phyloP scores from a whole-genome alignment of 2,329 filamentous ascomycete genomes.

The Nothophoma quercina region DNA sequence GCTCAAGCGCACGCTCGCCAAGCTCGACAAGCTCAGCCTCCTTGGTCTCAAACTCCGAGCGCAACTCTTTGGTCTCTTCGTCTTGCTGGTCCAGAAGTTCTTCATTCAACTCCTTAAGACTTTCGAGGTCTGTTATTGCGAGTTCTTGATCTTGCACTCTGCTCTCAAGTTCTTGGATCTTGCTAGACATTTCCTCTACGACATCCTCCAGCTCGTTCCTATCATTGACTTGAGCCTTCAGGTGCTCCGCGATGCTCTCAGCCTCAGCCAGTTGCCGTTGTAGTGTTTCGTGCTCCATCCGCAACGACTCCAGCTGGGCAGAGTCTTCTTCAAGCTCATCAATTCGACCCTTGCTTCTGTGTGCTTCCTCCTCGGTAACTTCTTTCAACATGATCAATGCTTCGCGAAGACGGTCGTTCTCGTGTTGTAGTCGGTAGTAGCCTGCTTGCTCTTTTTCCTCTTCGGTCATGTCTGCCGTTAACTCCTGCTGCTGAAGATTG shows the following conservation, averaged over 20 bases:
- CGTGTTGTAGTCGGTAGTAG: slow-evolving; percentile 90
- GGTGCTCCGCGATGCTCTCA: slow-evolving; percentile 80
- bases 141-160: slow-evolving; percentile 83
- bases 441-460: slow-evolving; percentile 87
- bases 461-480: slow-evolving; percentile 82
- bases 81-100: slow-evolving; percentile 94
- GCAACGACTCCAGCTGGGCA: slow-evolving; percentile 46
- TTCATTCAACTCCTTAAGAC: slow-evolving; percentile 88
- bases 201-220: slow-evolving; percentile 90
- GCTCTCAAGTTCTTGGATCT: slow-evolving; percentile 83
- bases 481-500: slow-evolving; percentile 83
- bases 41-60: slow-evolving; percentile 90
- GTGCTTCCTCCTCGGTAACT: slow-evolving; percentile 83
- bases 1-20: slow-evolving; percentile 72
- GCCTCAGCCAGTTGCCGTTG: slow-evolving; percentile 77
- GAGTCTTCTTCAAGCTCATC: slow-evolving; percentile 49
- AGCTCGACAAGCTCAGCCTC: slow-evolving; percentile 87
- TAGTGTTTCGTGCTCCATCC: slow-evolving; percentile 70
- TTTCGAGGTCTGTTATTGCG: slow-evolving; percentile 86
- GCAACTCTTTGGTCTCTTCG: slow-evolving; percentile 91
- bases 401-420: slow-evolving; percentile 86
- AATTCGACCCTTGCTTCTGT: slow-evolving; percentile 69
- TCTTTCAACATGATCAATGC: slow-evolving; percentile 86
- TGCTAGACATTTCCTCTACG: slow-evolving; percentile 89
- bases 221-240: slow-evolving; percentile 89